Base-by-base conservation (phyloP, 2,329 filamentous ascomycete genomes). In the Penicillium psychrosexuale region DNA sequence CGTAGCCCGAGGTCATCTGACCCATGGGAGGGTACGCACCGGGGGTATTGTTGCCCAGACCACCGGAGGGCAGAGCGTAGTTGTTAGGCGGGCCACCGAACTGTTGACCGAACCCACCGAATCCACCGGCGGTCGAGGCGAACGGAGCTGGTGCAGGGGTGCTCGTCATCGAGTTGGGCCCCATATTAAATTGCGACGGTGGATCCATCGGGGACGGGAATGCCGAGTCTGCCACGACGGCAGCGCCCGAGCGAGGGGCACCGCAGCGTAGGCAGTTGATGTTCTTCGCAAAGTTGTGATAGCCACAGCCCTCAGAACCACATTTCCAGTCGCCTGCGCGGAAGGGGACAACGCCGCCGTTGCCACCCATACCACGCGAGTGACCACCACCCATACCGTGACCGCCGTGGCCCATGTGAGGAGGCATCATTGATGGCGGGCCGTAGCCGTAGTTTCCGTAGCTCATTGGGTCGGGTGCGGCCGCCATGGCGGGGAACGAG, bases 281-380 rank as follows among this genome's bases (percentile, higher is more conserved):
- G 68, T 99, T 99, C 84, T 99, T 99, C 59, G 94, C 94, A 72
- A 99, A 99, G 79, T 99, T 99, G 80, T 99, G 94, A 75, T 99
- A 99, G 55, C 90, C 91, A 72, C 94, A 99, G 36, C 92, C 91
- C 70, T 99, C 94, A 62, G 94, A 94, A 53, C 94, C 94, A 70
- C 94, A 99, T 77, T 97, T 97, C 94, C 94, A 99, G 71, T 99
- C 94, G 69, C 94, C 94, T 52, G 94, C 94, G 69, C 94, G 89
- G 87, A 99, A 99, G 15, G 94, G 94, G 40, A 99, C 94, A 45
- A 91, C 88, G 52, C 89, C 89, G 64, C 89, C 88, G 60, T 90
- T 82, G 42, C 80, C 89, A 60, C 89, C 88, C 81, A 91, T 90
- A 34, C 77, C 76, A 58, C 80, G 79, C 58, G 77, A 77, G 63